Evolutionary conservation across 1,139 yeast genomes (phyloP).

Genomic region (Candida tunisiensis): DNA sequence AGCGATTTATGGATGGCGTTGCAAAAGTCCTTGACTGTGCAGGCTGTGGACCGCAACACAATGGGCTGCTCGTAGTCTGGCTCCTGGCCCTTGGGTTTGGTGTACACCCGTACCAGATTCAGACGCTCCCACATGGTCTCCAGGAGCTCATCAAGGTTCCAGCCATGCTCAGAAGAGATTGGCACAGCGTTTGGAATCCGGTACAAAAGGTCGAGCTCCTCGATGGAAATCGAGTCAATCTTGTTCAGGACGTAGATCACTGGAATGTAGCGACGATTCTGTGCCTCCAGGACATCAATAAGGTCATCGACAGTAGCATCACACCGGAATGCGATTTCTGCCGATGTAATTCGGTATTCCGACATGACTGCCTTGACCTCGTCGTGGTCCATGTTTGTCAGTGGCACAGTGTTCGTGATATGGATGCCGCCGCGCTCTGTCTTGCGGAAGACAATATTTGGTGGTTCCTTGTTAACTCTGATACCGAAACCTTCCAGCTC

Average conservation of each 20-base stretch:
- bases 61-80: constrained; percentile 96
- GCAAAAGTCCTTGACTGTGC: constrained; percentile 91
- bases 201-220: constrained; percentile 77
- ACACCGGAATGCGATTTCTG: constrained; percentile 93
- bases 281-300: constrained; percentile 85
- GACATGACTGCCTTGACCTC: constrained; percentile 92
- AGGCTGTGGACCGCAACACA: constrained; percentile 64
- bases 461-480: constrained; percentile 79
- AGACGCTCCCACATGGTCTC: constrained; percentile 91
- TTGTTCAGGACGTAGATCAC: constrained; percentile 89
- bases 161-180: constrained; percentile 84
- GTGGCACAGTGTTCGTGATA: constrained; percentile 82
- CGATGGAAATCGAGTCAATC: constrained; percentile 85
- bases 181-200: constrained; percentile 96
- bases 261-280: constrained; percentile 83
- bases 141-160: constrained; percentile 90
- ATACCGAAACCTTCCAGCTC: constrained; percentile 97
- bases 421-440: constrained; percentile 94
- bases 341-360: constrained; percentile 88
- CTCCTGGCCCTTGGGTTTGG: constrained; percentile 86
- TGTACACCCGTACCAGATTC: constrained; percentile 83
- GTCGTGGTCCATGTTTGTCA: constrained; percentile 80
- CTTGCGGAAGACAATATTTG: constrained; percentile 78
- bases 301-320: constrained; percentile 96
- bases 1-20: constrained; percentile 88